phyloP scores from a whole-genome alignment of 306 rosid species.

The Biancaea sappan region DNA sequence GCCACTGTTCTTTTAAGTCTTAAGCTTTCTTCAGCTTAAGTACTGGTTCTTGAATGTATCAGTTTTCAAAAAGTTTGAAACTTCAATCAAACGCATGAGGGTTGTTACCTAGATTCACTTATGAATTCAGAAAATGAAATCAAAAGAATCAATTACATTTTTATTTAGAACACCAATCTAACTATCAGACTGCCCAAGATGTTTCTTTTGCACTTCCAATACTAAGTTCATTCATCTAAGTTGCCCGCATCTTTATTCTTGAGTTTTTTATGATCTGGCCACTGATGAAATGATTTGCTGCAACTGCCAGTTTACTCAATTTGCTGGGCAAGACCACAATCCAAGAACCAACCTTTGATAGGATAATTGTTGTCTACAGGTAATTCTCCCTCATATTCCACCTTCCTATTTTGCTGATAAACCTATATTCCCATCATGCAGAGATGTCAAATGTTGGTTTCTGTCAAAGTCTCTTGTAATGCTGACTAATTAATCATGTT shows the following conservation, averaged over 20 bases:
- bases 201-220: slow-evolving; percentile 14
- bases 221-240: slow-evolving; percentile 20
- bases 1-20: not conserved
- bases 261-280: slow-evolving; percentile 6
- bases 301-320: slow-evolving; percentile 55
- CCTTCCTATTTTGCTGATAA: not conserved
- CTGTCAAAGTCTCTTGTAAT: not conserved
- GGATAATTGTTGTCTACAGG: slow-evolving; percentile 95
- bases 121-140: slow-evolving; percentile 5
- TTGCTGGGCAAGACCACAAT: slow-evolving; percentile 71
- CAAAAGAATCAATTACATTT: slow-evolving; percentile 13
- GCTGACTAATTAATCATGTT: not conserved
- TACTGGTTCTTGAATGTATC: not conserved
- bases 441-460: not conserved
- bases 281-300: slow-evolving; percentile 34
- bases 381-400: slow-evolving; percentile 34
- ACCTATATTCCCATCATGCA: not conserved
- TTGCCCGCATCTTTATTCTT: slow-evolving; percentile 23
- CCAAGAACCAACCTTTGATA: slow-evolving; percentile 96
- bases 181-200: slow-evolving; percentile 22
- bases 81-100: slow-evolving; percentile 2
- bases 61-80: slow-evolving; percentile 12
- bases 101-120: slow-evolving; percentile 8
- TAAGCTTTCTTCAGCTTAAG: slow-evolving; percentile 25
- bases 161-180: slow-evolving; percentile 2